These are phyloP conservation scores for Sistotremastrum suecicum DNA, from an alignment of 768 basidiomycete species.

Conservation along the genomic window DNA sequence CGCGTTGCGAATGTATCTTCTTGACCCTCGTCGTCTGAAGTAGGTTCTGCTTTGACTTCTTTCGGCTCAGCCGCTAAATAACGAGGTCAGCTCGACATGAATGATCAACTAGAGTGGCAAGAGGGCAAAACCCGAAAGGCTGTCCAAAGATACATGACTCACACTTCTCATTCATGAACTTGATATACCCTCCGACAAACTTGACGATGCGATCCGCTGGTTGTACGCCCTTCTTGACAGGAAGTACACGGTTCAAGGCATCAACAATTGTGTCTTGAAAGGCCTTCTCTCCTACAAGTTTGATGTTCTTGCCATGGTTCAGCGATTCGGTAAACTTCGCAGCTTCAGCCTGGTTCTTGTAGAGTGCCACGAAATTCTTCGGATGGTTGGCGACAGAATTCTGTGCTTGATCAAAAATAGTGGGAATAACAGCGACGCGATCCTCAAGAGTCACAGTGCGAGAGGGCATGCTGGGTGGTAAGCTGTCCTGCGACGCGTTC, in stretches of 20 bases:
- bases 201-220: constrained; percentile 69
- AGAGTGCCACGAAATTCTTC: constrained; percentile 74
- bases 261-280: constrained; percentile 57
- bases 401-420: constrained; percentile 74
- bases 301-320: constrained; percentile 33
- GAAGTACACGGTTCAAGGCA: constrained; percentile 45
- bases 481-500: no score
- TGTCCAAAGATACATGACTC: constrained; percentile 7
- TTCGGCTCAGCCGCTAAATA: constrained; percentile 22
- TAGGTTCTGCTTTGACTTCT: constrained; percentile 18
- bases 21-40: constrained; percentile 23
- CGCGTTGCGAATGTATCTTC: constrained; percentile 58
- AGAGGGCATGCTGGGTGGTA: constrained; percentile 2
- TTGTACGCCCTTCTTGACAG: constrained; percentile 65
- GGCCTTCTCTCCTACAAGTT: constrained; percentile 58
- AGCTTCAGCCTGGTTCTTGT: constrained; percentile 64
- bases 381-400: constrained; percentile 64
- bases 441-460: neutral
- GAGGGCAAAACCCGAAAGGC: neutral
- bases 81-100: neutral
- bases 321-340: constrained; percentile 35
- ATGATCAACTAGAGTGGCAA: neutral
- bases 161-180: constrained; percentile 70
- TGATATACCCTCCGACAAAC: constrained; percentile 70
- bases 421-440: constrained; percentile 27